These are phyloP conservation scores for Dictyostelium firmibasis DNA, from an alignment of 78 protist genomes.

Conservation along the genomic window DNA sequence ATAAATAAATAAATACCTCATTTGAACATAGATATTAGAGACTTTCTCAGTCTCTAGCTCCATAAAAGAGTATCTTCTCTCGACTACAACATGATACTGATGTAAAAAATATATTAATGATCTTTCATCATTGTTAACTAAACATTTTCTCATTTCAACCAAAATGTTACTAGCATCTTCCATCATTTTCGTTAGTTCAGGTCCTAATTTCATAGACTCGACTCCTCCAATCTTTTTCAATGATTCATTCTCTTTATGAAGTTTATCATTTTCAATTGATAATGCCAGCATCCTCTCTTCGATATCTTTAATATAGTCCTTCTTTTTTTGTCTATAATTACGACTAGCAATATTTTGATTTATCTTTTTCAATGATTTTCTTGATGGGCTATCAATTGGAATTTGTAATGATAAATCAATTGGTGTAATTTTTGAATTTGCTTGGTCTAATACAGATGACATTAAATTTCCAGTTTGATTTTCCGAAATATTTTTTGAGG, in stretches of 20 bases:
- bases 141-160: conserved; percentile 35
- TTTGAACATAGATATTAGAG: neutral
- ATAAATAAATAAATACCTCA: neutral
- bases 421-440: neutral
- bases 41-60: conserved; percentile 15
- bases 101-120: conserved; percentile 31
- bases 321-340: conserved; percentile 54
- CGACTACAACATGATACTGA: conserved; percentile 11
- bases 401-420: neutral
- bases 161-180: conserved; percentile 41
- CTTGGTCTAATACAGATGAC: neutral
- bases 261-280: conserved; percentile 60
- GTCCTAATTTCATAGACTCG: conserved; percentile 52
- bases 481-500: neutral
- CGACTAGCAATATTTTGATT: conserved; percentile 45
- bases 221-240: conserved; percentile 62
- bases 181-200: conserved; percentile 20
- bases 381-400: neutral
- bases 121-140: conserved; percentile 57
- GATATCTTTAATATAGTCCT: conserved; percentile 53
- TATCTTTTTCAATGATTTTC: neutral
- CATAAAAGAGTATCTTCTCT: conserved; percentile 6
- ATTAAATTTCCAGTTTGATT: neutral
- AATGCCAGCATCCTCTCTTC: conserved; percentile 41
- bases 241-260: conserved; percentile 52